Evolutionary conservation across 371 early-diverging fungal species (phyloP), one percentile per base, ranked within the genome.

Genomic region (Fennellomyces sp.): DNA sequence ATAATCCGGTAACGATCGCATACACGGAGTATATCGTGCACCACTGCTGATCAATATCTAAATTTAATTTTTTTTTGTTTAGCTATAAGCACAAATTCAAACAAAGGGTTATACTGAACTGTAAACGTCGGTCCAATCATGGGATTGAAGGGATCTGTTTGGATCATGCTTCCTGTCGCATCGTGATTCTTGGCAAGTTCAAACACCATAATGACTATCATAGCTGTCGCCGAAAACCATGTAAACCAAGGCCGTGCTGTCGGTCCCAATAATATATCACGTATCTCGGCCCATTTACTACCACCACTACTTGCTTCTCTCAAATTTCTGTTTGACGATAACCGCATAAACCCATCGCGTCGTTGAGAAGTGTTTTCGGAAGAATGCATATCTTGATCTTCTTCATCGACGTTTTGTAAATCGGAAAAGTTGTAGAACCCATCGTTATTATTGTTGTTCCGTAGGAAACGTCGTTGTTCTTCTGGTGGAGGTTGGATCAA

Each of bases 1-100:
- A 2, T 63, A 61, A 26, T 70, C 68, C 10, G 83, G 73, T 2
- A 80, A 74, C 33, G 71, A 41, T 10, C 82, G 66, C 74, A 88
- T 88, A 57, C 87, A 88, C 23, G 85, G 84, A 12, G 82, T 81
- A 60, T 85, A 88, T 11, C 86, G 72, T 3, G 87, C 87, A 0
- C 88, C 88, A 11, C 69, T 49, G 38, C 69, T 67, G 29, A 88
- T 81, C 13, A 86, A 60, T 2, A 82, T 78, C 81, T 83, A 61
- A 3, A 50, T 21, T 36, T 41, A 26, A 45, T 49, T 27, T 23
- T 17, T 55, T 8, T 56, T 61, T 61, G 11, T 31, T 57, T 23
- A 33, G 28, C 26, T 29, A 19, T 27, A 6, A 2, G 48, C 3
- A 8, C n/a, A 8, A 3, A 11, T 19, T 19, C n/a, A 45, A 45